These are phyloP conservation scores for Saxophila tyrrhenica DNA, from an alignment of 495 filamentous ascomycete species.

Conservation along the genomic window DNA sequence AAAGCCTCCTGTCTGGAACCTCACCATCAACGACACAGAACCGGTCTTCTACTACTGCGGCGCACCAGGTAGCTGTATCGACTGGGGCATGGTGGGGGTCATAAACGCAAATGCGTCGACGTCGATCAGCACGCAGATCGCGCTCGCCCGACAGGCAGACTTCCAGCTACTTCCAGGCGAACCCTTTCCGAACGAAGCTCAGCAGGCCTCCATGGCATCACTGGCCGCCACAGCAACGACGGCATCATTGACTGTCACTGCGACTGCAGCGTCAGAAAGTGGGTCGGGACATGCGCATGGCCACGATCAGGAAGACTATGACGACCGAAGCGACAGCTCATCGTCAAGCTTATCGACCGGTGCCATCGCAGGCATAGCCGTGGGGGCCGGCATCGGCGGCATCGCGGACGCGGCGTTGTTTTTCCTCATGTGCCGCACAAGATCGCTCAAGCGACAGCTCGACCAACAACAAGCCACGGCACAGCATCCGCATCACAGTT, in stretches of 20 bases:
- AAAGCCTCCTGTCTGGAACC: constrained; percentile 37
- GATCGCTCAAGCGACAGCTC: constrained; percentile 14
- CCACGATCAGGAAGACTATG: background rate
- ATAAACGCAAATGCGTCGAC: constrained; percentile 34
- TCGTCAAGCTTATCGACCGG: constrained; percentile 26
- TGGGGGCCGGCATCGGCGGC: constrained; percentile 30
- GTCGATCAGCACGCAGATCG: constrained; percentile 24
- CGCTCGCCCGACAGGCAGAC: constrained; percentile 20
- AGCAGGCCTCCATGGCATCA: constrained; percentile 2
- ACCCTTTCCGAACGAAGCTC: constrained; percentile 25
- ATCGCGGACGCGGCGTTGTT: constrained; percentile 32
- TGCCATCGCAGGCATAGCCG: constrained; percentile 38
- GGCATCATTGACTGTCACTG: constrained; percentile 10
- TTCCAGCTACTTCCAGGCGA: constrained; percentile 36
- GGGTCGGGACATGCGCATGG: background rate
- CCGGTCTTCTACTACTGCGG: constrained; percentile 54
- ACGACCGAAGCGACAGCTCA: background rate
- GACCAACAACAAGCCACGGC: background rate
- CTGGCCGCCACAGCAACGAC: constrained; percentile 15
- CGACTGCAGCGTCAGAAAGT: constrained; percentile 1
- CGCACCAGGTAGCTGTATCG: constrained; percentile 33
- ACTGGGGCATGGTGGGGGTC: constrained; percentile 35
- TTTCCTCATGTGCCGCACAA: constrained; percentile 28
- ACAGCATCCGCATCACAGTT: background rate
- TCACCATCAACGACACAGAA: constrained; percentile 44